Base-by-base conservation (phyloP, 768 basidiomycete genomes). In the Mycena polygramma region DNA sequence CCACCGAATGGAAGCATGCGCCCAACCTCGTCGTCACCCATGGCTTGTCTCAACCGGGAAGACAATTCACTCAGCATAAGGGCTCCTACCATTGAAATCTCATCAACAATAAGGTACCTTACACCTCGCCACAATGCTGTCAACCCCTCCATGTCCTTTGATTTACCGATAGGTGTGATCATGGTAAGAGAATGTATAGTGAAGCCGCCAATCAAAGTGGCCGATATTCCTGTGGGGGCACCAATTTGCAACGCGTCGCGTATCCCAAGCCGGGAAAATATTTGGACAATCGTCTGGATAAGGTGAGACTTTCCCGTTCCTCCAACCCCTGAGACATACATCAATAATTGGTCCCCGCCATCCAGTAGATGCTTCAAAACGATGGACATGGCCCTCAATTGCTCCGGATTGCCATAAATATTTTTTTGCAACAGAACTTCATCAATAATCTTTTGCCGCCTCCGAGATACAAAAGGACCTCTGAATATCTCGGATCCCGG, bases 161-260 rank as follows among this genome's bases (percentile, higher is more conserved):
- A 26, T 37, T 20, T 2, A 26, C 30, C 26, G n/a, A 51, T 53
- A 4, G 30, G 26, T 30, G 15, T 24, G n/a, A 26, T n/a, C 45
- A 61, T 49, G 2, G 59, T 61, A 6, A 61, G 11, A 2, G 59
- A 45, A 49, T 61, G 59, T 14, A 61, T 49, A 2, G 59, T 61
- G 46, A 19, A 49, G 0, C 59, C 59, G 20, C 36, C 15, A 17
- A 61, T 61, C 17, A 61, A n/a, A 3, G 49, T 46, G 1, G 59
- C 59, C 20, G 59, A 30, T 5, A 45, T 49, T 4, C 59, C 59
- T 1, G 59, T 61, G 0, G 59, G 59, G 1, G 59, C 59, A 19
- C 59, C 49, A 7, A 61, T 14, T 4, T 41, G 37, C 24, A 46
- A 19, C 7, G 19, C 11, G 1, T 48, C 24, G 2, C 45, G 35